Evolutionary conservation across 371 early-diverging fungal genomes (phyloP).

Genomic region (Basidiobolus meristosporus): DNA sequence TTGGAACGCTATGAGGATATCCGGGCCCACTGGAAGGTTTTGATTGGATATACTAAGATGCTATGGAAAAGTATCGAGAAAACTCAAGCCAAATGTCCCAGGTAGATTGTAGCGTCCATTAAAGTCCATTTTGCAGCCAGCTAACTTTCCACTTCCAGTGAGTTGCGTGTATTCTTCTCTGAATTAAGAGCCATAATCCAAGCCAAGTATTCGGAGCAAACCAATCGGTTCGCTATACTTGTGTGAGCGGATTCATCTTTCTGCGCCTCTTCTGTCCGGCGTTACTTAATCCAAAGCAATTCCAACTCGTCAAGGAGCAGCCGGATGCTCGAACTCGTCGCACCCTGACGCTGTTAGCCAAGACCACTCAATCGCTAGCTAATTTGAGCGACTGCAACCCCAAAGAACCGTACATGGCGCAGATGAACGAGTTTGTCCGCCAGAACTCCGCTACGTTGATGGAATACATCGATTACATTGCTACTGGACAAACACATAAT

Average conservation of each 20-base stretch:
- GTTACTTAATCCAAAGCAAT: conserved; percentile 60
- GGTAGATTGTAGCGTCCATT: conserved; percentile 1
- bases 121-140: too few relatives aligned
- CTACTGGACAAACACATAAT: too few relatives aligned
- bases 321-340: conserved; percentile 43
- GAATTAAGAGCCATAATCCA: conserved; percentile 13
- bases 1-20: conserved; percentile 8
- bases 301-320: conserved; percentile 40
- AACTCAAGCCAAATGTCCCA: conserved; percentile 14
- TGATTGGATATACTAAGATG: conserved; percentile 12
- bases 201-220: neutral
- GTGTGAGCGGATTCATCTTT: conserved; percentile 66
- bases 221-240: conserved; percentile 9
- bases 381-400: conserved; percentile 45
- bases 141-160: conserved; percentile 4
- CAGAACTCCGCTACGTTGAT: too few relatives aligned
- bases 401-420: conserved; percentile 66
- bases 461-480: too few relatives aligned
- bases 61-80: conserved; percentile 23
- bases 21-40: conserved; percentile 18
- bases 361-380: conserved; percentile 61
- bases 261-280: conserved; percentile 73
- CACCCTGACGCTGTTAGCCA: conserved; percentile 54
- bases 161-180: conserved; percentile 24
- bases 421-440: conserved; percentile 30